Conservation (phyloP, 345 rosid species). For the Salix purpurea region DNA sequence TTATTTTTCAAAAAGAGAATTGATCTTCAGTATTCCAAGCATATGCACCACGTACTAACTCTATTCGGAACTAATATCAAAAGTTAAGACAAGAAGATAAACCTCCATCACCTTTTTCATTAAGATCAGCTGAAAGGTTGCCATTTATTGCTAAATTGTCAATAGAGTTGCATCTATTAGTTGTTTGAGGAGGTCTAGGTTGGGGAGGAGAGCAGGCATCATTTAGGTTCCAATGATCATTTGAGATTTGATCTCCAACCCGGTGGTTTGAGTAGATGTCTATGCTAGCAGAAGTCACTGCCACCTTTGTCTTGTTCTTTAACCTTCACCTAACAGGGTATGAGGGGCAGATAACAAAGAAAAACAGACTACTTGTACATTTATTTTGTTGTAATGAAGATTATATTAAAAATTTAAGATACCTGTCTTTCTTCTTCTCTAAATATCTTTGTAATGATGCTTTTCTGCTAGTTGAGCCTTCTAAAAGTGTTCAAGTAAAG, state of each 20-base stretch:
- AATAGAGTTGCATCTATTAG: conserved; percentile 4
- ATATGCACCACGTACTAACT: background rate
- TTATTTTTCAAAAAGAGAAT: background rate
- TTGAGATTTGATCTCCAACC: conserved; percentile 27
- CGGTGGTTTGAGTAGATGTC: conserved; percentile 24
- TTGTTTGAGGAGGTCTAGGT: conserved; percentile 19
- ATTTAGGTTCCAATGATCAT: conserved; percentile 19
- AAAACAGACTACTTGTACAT: conserved; percentile 10
- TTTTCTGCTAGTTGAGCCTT: conserved; percentile 27
- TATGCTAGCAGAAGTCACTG: conserved; percentile 25
- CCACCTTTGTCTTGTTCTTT: conserved; percentile 40
- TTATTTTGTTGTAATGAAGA: conserved; percentile 4
- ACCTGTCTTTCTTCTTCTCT: conserved; percentile 36
- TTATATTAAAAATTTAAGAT: conserved; percentile 15
- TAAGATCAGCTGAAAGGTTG: background rate
- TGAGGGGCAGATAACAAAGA: conserved; percentile 29
- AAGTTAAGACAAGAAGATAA: background rate
- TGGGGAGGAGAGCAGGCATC: conserved; percentile 19
- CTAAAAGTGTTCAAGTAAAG: conserved; percentile 5
- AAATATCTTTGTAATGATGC: conserved; percentile 32
- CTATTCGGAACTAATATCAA: background rate
- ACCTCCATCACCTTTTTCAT: background rate
- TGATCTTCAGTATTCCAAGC: background rate
- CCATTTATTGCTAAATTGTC: conserved; percentile 6
- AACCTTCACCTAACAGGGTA: conserved; percentile 50